A percentile compares a stretch with the other conserved stretches of the same genome.
phyloP scores from a whole-genome alignment of 495 filamentous ascomycete genomes.

The Penicillium alfredii region DNA sequence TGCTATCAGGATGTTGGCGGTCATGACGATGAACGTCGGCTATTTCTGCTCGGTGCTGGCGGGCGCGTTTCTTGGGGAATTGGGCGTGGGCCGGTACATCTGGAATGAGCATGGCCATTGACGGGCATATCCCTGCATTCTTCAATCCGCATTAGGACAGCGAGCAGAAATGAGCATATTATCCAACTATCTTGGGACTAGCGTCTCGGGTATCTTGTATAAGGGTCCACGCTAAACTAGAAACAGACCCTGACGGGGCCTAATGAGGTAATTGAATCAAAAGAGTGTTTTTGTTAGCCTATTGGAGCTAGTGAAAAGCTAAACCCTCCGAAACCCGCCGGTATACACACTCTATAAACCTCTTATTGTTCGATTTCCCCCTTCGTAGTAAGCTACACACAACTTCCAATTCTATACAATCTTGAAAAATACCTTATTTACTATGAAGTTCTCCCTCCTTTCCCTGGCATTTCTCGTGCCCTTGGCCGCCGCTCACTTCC shows the following conservation, averaged over 20 bases:
- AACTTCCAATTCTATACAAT: background rate
- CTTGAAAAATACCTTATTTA: background rate
- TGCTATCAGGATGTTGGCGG: slow-evolving; percentile 83
- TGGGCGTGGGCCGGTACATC: slow-evolving; percentile 67
- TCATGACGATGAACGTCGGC: slow-evolving; percentile 97
- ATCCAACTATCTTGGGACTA: slow-evolving; percentile 18
- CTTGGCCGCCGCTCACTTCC: slow-evolving; percentile 54
- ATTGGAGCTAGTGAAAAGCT: too few relatives aligned
- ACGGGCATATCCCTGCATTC: slow-evolving; percentile 2
- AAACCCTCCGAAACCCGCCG: too few relatives aligned
- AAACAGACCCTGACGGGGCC: too few relatives aligned
- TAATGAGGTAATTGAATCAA: too few relatives aligned
- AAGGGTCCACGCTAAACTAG: too few relatives aligned
- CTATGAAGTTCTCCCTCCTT: slow-evolving; percentile 24
- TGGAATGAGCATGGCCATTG: slow-evolving; percentile 27
- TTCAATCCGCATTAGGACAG: slow-evolving; percentile 1
- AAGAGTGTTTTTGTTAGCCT: too few relatives aligned
- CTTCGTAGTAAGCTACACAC: too few relatives aligned
- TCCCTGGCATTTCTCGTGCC: slow-evolving; percentile 29
- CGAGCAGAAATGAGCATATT: slow-evolving; percentile 33
- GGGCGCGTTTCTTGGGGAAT: slow-evolving; percentile 78
- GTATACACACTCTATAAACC: too few relatives aligned
- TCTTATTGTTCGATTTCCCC: too few relatives aligned
- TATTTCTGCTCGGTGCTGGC: slow-evolving; percentile 85
- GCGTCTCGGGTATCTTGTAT: slow-evolving; percentile 1